Conservation (phyloP, 257 asterid genomes). For the Fraxinus quadrangulata region DNA sequence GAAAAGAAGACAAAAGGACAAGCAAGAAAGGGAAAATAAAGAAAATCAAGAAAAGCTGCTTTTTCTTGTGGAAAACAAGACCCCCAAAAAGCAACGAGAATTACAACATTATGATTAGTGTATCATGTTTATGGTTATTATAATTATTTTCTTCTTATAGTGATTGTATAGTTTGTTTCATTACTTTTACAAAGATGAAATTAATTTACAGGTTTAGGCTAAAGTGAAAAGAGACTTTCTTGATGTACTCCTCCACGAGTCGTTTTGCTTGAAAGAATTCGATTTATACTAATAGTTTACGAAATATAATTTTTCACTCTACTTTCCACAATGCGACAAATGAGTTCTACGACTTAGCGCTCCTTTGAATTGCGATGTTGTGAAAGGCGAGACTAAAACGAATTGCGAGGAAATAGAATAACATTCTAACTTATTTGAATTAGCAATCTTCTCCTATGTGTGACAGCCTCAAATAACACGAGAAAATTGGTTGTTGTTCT, state of each 20-base stretch:
- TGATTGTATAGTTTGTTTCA: constrained; percentile 29
- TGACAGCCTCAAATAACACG: no score
- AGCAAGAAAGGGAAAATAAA: constrained; percentile 26
- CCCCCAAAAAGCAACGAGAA: constrained; percentile 53
- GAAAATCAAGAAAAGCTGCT: constrained; percentile 50
- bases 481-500: no score
- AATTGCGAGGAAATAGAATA: no score
- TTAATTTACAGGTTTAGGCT: constrained; percentile 42
- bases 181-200: constrained; percentile 36
- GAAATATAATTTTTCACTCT: not conserved
- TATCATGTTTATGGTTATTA: constrained; percentile 58
- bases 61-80: constrained; percentile 47
- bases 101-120: constrained; percentile 74
- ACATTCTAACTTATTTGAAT: no score
- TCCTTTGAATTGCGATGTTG: no score
- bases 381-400: no score
- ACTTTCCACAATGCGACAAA: no score
- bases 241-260: not conserved
- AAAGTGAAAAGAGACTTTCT: constrained; percentile 32
- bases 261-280: not conserved
- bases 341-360: no score
- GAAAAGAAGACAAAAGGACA: constrained; percentile 29
- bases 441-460: no score
- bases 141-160: constrained; percentile 35
- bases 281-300: not conserved